Conservation (phyloP, 768 basidiomycete species). For the Suillus placidus region DNA sequence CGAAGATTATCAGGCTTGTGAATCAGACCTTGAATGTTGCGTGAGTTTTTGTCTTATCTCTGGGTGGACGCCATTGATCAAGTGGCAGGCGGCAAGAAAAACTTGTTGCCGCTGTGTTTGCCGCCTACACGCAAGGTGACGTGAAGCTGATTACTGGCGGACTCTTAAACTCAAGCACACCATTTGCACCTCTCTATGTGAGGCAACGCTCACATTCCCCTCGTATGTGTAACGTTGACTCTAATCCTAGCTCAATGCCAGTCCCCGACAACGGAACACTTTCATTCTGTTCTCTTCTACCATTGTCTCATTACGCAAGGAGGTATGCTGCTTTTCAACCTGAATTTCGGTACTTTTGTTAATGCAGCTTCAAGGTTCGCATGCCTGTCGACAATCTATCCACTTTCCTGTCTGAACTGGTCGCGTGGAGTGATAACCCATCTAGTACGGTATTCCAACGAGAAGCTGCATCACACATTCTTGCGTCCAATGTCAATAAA, state of each 20-base stretch:
- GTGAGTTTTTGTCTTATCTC: conserved; percentile 50
- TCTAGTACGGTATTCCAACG: conserved; percentile 54
- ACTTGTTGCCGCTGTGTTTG: conserved; percentile 48
- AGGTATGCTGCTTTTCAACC: conserved; percentile 46
- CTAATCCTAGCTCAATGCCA: conserved; percentile 19
- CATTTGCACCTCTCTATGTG: conserved; percentile 59
- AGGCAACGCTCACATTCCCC: conserved; percentile 10
- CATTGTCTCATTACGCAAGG: conserved; percentile 63
- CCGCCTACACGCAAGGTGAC: conserved; percentile 46
- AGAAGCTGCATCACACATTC: conserved; percentile 55
- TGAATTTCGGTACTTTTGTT: background rate
- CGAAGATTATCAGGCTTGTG: conserved; percentile 67
- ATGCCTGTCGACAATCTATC: conserved; percentile 53
- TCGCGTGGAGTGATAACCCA: conserved; percentile 60
- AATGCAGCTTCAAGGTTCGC: conserved; percentile 44
- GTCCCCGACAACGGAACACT: conserved; percentile 57
- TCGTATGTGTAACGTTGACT: conserved; percentile 3
- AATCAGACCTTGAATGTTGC: conserved; percentile 60
- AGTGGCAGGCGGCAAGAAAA: conserved; percentile 56
- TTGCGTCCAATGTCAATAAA: conserved; percentile 81
- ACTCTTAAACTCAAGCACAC: conserved; percentile 41
- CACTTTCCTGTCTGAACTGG: conserved; percentile 53
- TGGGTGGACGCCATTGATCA: conserved; percentile 6
- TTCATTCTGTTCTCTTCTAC: conserved; percentile 69
- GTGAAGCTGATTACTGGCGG: conserved; percentile 56